Evolutionary conservation across 768 basidiomycete genomes (phyloP).

Genomic region (Tylopilus sp.): DNA sequence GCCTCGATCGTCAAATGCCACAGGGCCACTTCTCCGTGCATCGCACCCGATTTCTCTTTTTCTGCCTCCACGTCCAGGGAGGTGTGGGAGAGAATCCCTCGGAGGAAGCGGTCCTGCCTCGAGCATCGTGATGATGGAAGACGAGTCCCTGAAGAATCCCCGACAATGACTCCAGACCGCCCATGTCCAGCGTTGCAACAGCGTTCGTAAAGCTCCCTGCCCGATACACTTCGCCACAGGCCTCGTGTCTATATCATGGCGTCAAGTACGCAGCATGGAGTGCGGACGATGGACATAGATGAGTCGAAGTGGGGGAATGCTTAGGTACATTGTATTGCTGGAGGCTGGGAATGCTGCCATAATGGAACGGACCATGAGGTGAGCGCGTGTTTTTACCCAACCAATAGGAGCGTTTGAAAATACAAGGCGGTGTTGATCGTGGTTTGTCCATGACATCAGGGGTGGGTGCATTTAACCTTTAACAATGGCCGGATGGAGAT

Average conservation of each 20-base stretch:
- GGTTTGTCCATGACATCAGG: constrained; percentile 13
- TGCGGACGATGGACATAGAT: neutral
- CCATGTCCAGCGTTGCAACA: neutral
- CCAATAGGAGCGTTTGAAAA: neutral
- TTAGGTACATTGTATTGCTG: constrained; percentile 3
- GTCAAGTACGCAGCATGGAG: constrained; percentile 14
- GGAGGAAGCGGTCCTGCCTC: constrained; percentile 9
- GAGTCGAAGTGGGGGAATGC: neutral
- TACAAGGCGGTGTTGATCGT: constrained; percentile 16
- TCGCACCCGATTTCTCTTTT: neutral
- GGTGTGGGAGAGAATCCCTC: constrained; percentile 8
- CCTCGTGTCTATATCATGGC: neutral
- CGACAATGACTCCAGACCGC: constrained; percentile 1
- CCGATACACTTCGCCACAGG: neutral
- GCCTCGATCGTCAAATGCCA: neutral
- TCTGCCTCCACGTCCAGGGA: neutral
- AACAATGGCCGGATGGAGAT: constrained; percentile 15
- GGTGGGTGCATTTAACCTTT: constrained; percentile 23
- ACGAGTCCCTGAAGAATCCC: neutral
- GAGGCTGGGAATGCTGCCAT: constrained; percentile 12
- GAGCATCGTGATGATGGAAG: constrained; percentile 11
- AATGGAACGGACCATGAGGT: constrained; percentile 26
- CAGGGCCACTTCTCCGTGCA: neutral
- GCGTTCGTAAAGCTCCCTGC: constrained; percentile 6
- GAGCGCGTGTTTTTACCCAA: constrained; percentile 19